Evolutionary conservation across 2,329 filamentous ascomycete genomes (phyloP).

Genomic region (Phyllachora maydis): DNA sequence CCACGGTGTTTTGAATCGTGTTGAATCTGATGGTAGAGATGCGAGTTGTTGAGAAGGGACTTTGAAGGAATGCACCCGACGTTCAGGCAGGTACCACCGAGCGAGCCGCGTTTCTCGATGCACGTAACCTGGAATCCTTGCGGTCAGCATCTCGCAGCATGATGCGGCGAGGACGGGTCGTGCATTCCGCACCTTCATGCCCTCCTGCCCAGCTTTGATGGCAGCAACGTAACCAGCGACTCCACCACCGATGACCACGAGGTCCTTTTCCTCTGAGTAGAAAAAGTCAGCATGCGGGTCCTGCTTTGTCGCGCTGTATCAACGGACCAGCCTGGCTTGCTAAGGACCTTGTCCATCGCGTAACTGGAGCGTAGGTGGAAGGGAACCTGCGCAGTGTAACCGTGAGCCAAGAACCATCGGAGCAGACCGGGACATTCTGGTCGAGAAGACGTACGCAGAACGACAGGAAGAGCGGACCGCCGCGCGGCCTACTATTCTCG

Average conservation of each 20-base stretch:
- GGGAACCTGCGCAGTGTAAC: slow-evolving; percentile 21
- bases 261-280: slow-evolving; percentile 84
- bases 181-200: slow-evolving; percentile 53
- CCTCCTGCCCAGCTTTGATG: slow-evolving; percentile 96
- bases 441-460: slow-evolving; percentile 23
- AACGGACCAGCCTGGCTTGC: slow-evolving; percentile 34
- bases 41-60: slow-evolving; percentile 98
- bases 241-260: slow-evolving; percentile 94
- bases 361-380: slow-evolving; percentile 22
- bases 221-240: slow-evolving; percentile 97
- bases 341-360: slow-evolving; percentile 36
- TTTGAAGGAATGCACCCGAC: slow-evolving; percentile 99
- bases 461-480: slow-evolving; percentile 34
- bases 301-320: slow-evolving; percentile 3
- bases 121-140: slow-evolving; percentile 53
- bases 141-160: neutral
- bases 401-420: slow-evolving; percentile 8
- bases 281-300: slow-evolving; percentile 19
- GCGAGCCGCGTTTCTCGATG: slow-evolving; percentile 90
- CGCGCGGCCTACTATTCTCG: slow-evolving; percentile 37
- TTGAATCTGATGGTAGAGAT: slow-evolving; percentile 90
- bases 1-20: slow-evolving; percentile 95
- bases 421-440: slow-evolving; percentile 4
- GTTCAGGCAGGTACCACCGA: slow-evolving; percentile 95
- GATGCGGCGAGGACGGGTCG: neutral